phyloP scores from a whole-genome alignment of 306 rosid species.

The Vachellia pachyceras region DNA sequence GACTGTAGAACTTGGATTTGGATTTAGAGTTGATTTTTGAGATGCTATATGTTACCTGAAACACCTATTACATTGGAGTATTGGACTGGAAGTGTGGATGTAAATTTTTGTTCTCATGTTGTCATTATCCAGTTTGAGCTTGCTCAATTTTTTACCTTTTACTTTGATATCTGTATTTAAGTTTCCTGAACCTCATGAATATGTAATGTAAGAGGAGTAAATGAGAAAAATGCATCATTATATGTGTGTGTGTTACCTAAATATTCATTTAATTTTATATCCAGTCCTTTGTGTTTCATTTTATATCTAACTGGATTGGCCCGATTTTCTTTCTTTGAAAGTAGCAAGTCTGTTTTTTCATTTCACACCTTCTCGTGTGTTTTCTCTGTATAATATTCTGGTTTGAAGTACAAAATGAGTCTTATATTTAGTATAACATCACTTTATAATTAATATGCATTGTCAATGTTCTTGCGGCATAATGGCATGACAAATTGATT shows the following conservation, averaged over 20 bases:
- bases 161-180: slow-evolving; percentile 9
- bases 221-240: slow-evolving; percentile 22
- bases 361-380: background rate
- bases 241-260: no score
- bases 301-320: background rate
- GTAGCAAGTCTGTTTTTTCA: background rate
- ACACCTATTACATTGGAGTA: slow-evolving; percentile 26
- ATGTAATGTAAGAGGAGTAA: slow-evolving; percentile 25
- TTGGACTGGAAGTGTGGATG: slow-evolving; percentile 34
- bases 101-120: slow-evolving; percentile 38
- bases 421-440: background rate
- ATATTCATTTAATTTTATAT: no score
- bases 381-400: background rate
- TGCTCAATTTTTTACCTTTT: slow-evolving; percentile 7
- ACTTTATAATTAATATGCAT: background rate
- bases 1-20: slow-evolving; percentile 34
- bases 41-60: slow-evolving; percentile 32
- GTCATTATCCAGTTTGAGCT: slow-evolving; percentile 30
- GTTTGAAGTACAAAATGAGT: no score
- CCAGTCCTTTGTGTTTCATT: slow-evolving; percentile 12
- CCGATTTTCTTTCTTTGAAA: background rate
- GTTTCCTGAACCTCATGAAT: slow-evolving; percentile 22
- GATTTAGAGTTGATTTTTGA: slow-evolving; percentile 38
- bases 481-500: background rate
- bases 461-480: background rate